Base-by-base conservation (phyloP, 768 basidiomycete species). In the Leccinum barrowsii region DNA sequence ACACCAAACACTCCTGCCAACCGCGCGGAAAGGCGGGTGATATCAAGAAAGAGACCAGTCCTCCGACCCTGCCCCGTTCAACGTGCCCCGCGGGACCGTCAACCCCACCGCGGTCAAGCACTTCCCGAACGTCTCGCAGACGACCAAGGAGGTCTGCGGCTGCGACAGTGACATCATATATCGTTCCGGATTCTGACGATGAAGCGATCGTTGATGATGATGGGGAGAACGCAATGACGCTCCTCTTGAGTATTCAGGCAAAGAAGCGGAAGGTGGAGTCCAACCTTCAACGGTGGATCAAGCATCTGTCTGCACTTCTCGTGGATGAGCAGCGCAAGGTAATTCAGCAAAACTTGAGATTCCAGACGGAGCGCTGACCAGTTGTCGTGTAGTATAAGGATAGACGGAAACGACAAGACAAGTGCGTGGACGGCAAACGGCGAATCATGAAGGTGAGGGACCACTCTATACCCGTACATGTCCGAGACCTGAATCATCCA, bases 241-340 rank as follows among this genome's bases (percentile, higher is more conserved):
- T 57, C 19, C 60, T 66, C 32, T 68, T 68, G 57, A 71, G 66
- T 21, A 60, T 73, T 59, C 68, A 73, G 50, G 67, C 69, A 26
- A 71, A 74, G 55, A 76, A 75, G 61, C 70, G 73, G 52, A 74
- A 70, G 44, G 75, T 72, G 4, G 80, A 81, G 62, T 75, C 77
- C 10, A 75, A 79, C 57, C 65, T 82, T 55, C 85, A 88, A 63
- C 72, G 77, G 47, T 92, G 89, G 89, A 82, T 90, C 65, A 82
- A 82, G 65, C 82, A 89, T 62, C 70, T 92, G 35, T 74, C 78
- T 6, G 74, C 78, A 17, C 70, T 92, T 46, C 73, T 83, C 21
- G 86, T 84, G 67, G 78, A 81, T 32, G 89, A 92, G 66, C 84
- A 86, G 60, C 80, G 81, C 61, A 90, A 89, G 82, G 89, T 89